Evolutionary conservation across 768 basidiomycete species (phyloP).

Genomic region (Gyrodon lividus): DNA sequence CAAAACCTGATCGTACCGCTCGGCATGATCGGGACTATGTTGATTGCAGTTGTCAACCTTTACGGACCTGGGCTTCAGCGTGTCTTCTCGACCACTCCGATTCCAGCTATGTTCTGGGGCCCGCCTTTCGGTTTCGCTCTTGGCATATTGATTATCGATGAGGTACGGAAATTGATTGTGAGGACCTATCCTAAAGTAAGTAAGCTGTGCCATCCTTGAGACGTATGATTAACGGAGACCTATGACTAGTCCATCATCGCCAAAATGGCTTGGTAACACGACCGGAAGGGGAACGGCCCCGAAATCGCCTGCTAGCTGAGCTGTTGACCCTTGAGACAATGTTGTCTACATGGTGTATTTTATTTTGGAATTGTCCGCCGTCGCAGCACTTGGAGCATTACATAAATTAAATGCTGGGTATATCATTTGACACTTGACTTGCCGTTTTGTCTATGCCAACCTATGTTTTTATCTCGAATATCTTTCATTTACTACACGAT

Average conservation of each 20-base stretch:
- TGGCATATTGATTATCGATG: slow-evolving; percentile 42
- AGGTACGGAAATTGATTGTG: slow-evolving; percentile 44
- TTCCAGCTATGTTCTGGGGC: slow-evolving; percentile 49
- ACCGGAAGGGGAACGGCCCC: not conserved
- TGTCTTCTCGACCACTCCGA: slow-evolving; percentile 43
- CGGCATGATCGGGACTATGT: slow-evolving; percentile 40
- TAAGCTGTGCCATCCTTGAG: not conserved
- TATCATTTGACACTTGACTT: too few species aligned
- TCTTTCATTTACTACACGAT: too few species aligned
- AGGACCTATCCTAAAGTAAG: slow-evolving; percentile 42
- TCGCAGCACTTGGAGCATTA: too few species aligned
- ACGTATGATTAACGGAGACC: not conserved
- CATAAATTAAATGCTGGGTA: too few species aligned
- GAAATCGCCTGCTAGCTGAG: too few species aligned
- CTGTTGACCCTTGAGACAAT: too few species aligned
- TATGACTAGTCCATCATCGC: slow-evolving; percentile 34
- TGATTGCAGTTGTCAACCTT: slow-evolving; percentile 44
- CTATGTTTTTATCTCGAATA: too few species aligned
- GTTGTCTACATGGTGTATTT: too few species aligned
- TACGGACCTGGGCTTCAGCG: slow-evolving; percentile 45
- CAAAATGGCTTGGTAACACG: slow-evolving; percentile 37
- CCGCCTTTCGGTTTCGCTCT: slow-evolving; percentile 45
- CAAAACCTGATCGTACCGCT: slow-evolving; percentile 38
- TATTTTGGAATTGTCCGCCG: too few species aligned
- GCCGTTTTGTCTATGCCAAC: too few species aligned